These are phyloP conservation scores for Aspergillus arachidicola DNA, from an alignment of 2,329 filamentous ascomycete genomes.

Conservation along the genomic window DNA sequence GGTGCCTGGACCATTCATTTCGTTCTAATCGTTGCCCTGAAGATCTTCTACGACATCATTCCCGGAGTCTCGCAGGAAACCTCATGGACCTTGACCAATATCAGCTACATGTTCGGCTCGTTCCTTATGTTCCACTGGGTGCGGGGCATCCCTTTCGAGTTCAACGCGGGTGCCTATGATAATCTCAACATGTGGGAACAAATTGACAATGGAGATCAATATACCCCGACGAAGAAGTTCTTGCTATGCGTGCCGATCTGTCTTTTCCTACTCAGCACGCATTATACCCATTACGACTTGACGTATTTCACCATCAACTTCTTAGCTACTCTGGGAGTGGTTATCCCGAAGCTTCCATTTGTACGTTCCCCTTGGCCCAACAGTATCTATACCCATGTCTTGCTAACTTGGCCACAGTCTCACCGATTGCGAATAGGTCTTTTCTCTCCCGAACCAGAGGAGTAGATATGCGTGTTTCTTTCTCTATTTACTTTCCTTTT, in stretches of 20 bases:
- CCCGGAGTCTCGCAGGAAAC: constrained; percentile 96
- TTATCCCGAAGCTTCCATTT: constrained; percentile 94
- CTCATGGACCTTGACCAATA: constrained; percentile 98
- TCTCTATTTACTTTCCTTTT: constrained; percentile 14
- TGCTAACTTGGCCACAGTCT: constrained; percentile 58
- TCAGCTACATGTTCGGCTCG: constrained; percentile 97
- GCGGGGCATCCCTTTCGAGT: constrained; percentile 95
- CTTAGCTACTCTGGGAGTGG: constrained; percentile 84
- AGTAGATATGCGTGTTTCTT: constrained; percentile 41
- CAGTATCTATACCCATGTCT: neutral
- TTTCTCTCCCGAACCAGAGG: constrained; percentile 70
- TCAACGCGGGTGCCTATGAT: constrained; percentile 97
- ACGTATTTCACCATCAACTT: constrained; percentile 98
- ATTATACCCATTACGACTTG: constrained; percentile 98
- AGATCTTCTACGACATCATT: constrained; percentile 96
- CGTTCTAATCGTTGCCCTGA: constrained; percentile 85
- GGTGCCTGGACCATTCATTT: constrained; percentile 98
- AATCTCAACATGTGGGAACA: constrained; percentile 99
- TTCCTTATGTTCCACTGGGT: constrained; percentile 99
- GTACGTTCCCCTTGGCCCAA: constrained; percentile 59
- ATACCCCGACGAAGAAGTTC: constrained; percentile 98
- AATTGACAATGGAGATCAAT: constrained; percentile 98
- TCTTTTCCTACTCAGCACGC: constrained; percentile 93
- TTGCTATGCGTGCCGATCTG: constrained; percentile 90
- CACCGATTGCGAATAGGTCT: constrained; percentile 77